A percentile compares a stretch with the other conserved stretches of the same genome.
Evolutionary conservation across 495 filamentous ascomycete genomes (phyloP).

Genomic region (Aspergillus egyptiacus): DNA sequence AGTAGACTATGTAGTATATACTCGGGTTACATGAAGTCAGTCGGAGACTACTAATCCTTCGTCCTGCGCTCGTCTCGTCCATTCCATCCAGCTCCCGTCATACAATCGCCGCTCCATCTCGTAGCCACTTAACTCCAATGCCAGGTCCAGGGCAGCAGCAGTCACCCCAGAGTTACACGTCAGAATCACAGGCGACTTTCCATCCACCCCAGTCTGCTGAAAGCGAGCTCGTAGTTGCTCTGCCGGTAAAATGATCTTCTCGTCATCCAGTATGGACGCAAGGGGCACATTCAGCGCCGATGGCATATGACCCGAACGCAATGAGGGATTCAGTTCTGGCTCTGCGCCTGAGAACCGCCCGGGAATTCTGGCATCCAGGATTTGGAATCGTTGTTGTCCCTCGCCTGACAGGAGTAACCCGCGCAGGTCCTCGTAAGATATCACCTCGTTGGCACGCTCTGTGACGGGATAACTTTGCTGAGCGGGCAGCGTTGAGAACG

Average conservation of each 20-base stretch:
- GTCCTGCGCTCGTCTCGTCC: constrained; percentile 18
- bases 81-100: constrained; percentile 37
- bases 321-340: background rate
- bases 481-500: background rate
- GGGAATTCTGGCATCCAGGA: constrained; percentile 21
- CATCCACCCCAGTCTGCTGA: constrained; percentile 16
- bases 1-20: too few relatives aligned
- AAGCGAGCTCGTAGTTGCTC: constrained; percentile 19
- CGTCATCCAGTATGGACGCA: constrained; percentile 16
- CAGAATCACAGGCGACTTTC: constrained; percentile 15
- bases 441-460: constrained; percentile 9
- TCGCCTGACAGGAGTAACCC: background rate
- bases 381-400: constrained; percentile 3
- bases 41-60: background rate
- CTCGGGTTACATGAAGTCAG: background rate
- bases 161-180: constrained; percentile 34
- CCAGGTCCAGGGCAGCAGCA: constrained; percentile 26
- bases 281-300: constrained; percentile 27
- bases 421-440: constrained; percentile 22
- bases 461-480: constrained; percentile 6
- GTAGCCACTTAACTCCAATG: constrained; percentile 18
- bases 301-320: constrained; percentile 31
- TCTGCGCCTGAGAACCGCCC: constrained; percentile 19
- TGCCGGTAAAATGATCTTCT: constrained; percentile 13
- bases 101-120: constrained; percentile 21